Conservation (phyloP, 177 flowering plant genomes). For the Telopea speciosissima region DNA sequence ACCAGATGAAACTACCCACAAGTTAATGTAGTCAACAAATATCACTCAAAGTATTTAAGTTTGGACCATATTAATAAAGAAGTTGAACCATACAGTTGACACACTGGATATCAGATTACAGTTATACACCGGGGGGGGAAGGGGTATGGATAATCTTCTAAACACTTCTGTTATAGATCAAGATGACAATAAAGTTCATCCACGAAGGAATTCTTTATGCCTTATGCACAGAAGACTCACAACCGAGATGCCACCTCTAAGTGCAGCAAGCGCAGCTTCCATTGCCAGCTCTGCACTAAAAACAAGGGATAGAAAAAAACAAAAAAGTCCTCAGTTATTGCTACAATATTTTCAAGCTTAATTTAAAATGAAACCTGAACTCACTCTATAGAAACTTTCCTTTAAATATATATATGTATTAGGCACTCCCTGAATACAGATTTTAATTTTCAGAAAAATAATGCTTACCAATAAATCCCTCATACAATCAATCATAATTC, state of each 20-base stretch:
- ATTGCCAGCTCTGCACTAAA: constrained; percentile 58
- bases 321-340: neutral
- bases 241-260: constrained; percentile 63
- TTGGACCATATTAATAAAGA: too few species aligned
- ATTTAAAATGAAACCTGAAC: neutral
- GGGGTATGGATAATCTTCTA: neutral
- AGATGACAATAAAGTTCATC: neutral
- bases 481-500: neutral
- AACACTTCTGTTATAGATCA: neutral
- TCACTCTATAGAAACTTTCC: neutral
- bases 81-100: neutral
- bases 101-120: neutral
- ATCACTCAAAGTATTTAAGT: too few species aligned
- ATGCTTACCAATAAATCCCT: neutral
- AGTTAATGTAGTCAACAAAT: too few species aligned
- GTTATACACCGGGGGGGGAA: too few species aligned
- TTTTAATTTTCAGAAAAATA: neutral
- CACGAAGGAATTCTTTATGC: neutral
- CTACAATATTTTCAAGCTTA: too few species aligned
- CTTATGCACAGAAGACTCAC: constrained; percentile 34
- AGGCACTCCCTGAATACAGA: neutral
- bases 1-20: too few species aligned
- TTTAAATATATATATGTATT: neutral
- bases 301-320: neutral
- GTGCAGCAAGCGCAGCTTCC: constrained; percentile 69